phyloP scores from a whole-genome alignment of 352 stramenopile genomes.

The Phytophthora chlamydospora region DNA sequence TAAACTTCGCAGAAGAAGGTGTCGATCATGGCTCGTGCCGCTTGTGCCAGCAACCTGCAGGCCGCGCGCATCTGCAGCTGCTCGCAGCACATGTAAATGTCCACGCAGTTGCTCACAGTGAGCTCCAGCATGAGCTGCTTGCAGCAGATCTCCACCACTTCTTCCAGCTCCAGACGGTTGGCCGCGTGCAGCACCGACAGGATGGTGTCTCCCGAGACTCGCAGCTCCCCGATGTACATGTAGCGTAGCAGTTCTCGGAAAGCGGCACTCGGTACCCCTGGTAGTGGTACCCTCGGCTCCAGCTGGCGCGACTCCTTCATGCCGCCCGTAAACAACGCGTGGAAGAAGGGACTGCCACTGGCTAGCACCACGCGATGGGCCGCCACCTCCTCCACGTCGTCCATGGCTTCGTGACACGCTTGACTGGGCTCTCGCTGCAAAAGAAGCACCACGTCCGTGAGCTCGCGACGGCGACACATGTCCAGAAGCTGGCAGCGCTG shows the following conservation, averaged over 20 bases:
- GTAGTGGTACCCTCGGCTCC: conserved; percentile 51
- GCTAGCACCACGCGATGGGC: conserved; percentile 73
- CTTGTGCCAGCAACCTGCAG: conserved; percentile 60
- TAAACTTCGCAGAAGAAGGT: conserved; percentile 67
- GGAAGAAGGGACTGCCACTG: conserved; percentile 71
- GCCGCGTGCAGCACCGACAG: conserved; percentile 65
- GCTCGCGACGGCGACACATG: conserved; percentile 50
- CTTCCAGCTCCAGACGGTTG: conserved; percentile 72
- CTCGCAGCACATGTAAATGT: conserved; percentile 77
- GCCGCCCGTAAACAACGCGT: conserved; percentile 75
- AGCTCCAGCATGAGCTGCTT: conserved; percentile 78
- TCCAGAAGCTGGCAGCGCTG: conserved; percentile 55
- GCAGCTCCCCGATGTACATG: conserved; percentile 74
- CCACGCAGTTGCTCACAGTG: conserved; percentile 65
- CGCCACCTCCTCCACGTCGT: conserved; percentile 36
- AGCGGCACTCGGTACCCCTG: conserved; percentile 49
- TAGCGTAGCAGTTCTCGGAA: conserved; percentile 63
- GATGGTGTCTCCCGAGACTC: conserved; percentile 61
- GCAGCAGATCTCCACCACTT: conserved; percentile 77
- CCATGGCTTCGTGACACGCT: neutral
- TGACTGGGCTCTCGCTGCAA: conserved; percentile 41
- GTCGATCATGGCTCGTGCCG: conserved; percentile 66
- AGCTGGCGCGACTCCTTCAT: conserved; percentile 58
- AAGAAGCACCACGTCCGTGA: conserved; percentile 73
- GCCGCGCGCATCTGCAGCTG: conserved; percentile 53